Evolutionary conservation across 306 rosid species (phyloP), one percentile per base, ranked within the genome.

Genomic region (Vigna unguiculata): DNA sequence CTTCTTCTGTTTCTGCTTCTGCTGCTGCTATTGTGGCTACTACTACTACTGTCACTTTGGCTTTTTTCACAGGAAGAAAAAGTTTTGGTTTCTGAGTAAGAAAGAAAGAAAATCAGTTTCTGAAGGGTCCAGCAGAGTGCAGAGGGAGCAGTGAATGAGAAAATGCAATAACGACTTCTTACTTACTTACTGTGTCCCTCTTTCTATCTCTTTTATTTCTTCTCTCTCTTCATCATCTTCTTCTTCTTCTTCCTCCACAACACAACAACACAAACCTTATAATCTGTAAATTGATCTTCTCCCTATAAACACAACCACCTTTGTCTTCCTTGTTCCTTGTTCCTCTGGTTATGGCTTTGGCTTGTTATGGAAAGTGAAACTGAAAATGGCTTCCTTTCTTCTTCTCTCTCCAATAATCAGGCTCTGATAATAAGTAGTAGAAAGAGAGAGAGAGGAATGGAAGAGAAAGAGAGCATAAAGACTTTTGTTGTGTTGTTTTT

Each of bases 371-470:
- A 62, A 61, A 61, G 24, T 28, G 68, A 60, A 62, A 17, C 19
- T 6, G 20, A 58, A 28, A 28, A 58, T 58, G 20, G 38, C 83
- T 57, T 69, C 21, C 81, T 46, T 54, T 58, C 25, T 83, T 15
- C 20, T 86, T 55, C 14, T 85, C 91, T 86, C 98, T 80, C 92
- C 88, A 91, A 92, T 90, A 76, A 92, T 86, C 86, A 79, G 82
- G 0, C 6, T 38, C 57, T 74, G 52, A 69, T 73, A 78, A 65
- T 65, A 78, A 82, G 49, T 60, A 66, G 71, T 20, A n/a, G 40
- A 24, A 12, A 34, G 52, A 45, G 34, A 51, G 0, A 48, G 64
- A 46, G 55, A 64, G 12, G 36, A 24, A 24, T 2, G 1, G 5
- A 28, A 28, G 32, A 28, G 32, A 45, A 30, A 6, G 41, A 51